Percentiles rank a stretch among this genome's conserved stretches.
phyloP scores from a whole-genome alignment of 441 rosid genomes.

The Monsonia emarginata region DNA sequence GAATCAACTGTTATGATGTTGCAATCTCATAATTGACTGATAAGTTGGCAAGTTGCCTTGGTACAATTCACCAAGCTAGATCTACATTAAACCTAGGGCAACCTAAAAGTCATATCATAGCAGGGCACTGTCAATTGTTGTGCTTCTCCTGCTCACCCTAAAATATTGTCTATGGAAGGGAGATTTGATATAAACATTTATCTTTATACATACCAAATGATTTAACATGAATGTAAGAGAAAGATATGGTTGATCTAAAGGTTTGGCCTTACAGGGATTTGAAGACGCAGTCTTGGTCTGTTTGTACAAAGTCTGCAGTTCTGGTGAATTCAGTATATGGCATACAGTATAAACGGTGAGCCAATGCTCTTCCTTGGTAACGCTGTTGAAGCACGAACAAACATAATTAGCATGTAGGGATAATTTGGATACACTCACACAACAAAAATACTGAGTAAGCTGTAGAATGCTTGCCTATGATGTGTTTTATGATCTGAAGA shows the following conservation, averaged over 20 bases:
- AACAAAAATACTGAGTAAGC: conserved; percentile 11
- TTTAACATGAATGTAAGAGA: neutral
- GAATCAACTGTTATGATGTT: neutral
- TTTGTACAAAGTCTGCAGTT: conserved; percentile 24
- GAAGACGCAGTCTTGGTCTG: conserved; percentile 23
- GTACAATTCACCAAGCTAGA: neutral
- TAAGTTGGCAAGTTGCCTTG: neutral
- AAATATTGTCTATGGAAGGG: conserved; percentile 1
- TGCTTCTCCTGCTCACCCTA: conserved; percentile 3
- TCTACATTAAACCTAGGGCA: neutral
- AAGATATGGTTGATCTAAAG: neutral
- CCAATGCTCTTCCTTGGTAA: conserved; percentile 47
- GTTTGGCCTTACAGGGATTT: conserved; percentile 26
- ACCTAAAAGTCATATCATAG: neutral
- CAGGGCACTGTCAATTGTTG: neutral
- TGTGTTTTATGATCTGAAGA: conserved; percentile 28
- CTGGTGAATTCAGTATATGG: conserved; percentile 49
- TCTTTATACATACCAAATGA: neutral
- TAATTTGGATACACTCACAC: conserved; percentile 5
- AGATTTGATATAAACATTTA: neutral
- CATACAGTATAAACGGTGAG: conserved; percentile 64
- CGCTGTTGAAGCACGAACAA: conserved; percentile 22
- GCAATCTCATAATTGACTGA: conserved; percentile 1
- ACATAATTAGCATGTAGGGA: conserved; percentile 16
- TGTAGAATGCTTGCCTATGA: conserved; percentile 24